These are phyloP conservation scores for Senna siamea DNA, from an alignment of 306 rosid genomes.

Conservation along the genomic window DNA sequence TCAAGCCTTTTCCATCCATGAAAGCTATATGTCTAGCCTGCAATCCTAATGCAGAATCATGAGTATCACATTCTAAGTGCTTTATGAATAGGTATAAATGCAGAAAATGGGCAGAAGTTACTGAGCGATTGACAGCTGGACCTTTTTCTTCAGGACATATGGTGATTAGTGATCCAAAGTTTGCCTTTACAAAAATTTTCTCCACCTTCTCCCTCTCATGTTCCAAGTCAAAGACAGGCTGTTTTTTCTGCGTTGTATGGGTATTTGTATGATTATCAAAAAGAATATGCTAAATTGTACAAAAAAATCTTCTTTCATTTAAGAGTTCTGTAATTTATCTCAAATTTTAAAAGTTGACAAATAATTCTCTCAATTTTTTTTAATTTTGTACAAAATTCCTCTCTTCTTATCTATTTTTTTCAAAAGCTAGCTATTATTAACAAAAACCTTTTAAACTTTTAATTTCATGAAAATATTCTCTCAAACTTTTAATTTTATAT, in stretches of 20 bases:
- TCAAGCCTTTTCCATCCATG: conserved; percentile 33
- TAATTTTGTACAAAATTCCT: too few relatives aligned
- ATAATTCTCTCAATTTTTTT: too few relatives aligned
- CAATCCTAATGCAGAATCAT: conserved; percentile 24
- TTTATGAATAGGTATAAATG: conserved; percentile 11
- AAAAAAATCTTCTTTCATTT: too few relatives aligned
- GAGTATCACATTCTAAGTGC: conserved; percentile 9
- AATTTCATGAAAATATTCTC: too few relatives aligned
- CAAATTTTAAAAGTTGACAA: too few relatives aligned
- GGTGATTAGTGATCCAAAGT: conserved; percentile 27
- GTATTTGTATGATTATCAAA: too few relatives aligned
- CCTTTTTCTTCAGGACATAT: conserved; percentile 9
- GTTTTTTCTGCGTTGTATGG: conserved; percentile 1
- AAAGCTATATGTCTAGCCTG: conserved; percentile 17
- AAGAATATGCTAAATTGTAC: too few relatives aligned
- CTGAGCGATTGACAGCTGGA: conserved; percentile 31
- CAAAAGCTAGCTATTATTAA: too few relatives aligned
- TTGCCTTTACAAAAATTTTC: neutral
- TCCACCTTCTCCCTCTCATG: neutral
- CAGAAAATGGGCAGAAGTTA: neutral
- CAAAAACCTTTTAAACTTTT: too few relatives aligned
- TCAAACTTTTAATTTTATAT: too few relatives aligned
- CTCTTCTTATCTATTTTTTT: too few relatives aligned
- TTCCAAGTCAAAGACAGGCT: neutral
- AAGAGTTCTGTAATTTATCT: too few relatives aligned